Percentiles rank a stretch among this genome's conserved stretches.
Evolutionary conservation across 2,329 filamentous ascomycete species (phyloP).

Genomic region (Emydomyces testavorans): DNA sequence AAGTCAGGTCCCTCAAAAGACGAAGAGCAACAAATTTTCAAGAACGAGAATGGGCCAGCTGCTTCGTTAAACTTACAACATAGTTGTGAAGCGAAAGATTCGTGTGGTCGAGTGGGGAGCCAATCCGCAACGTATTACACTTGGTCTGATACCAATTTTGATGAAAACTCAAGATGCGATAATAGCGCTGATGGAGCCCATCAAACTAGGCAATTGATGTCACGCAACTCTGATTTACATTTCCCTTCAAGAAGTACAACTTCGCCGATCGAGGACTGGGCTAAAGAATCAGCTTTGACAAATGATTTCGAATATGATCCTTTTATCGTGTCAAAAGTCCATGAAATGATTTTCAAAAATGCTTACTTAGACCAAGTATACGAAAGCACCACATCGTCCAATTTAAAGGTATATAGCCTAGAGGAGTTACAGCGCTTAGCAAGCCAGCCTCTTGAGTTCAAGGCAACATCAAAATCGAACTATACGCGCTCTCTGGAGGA

Average conservation of each 20-base stretch:
- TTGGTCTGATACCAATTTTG: constrained; percentile 9
- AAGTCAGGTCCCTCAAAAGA: neutral
- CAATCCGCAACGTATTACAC: constrained; percentile 9
- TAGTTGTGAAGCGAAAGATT: neutral
- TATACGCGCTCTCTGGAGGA: neutral
- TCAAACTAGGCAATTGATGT: neutral
- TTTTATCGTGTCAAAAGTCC: constrained; percentile 4
- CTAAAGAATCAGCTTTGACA: neutral
- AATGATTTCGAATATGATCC: constrained; percentile 2
- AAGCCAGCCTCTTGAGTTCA: neutral
- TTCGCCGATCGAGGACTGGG: neutral
- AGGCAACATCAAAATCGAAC: neutral
- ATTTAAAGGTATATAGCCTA: constrained; percentile 6
- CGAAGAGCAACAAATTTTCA: neutral
- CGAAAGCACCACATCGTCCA: neutral
- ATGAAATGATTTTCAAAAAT: constrained; percentile 13
- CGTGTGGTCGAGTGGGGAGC: neutral
- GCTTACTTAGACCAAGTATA: constrained; percentile 5
- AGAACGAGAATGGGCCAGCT: neutral
- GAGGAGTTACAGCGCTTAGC: constrained; percentile 8
- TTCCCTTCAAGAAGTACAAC: neutral
- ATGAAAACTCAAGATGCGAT: neutral
- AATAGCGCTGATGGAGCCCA: neutral
- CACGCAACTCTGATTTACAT: neutral
- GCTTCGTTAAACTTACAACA: neutral